Percentiles rank a stretch among this genome's conserved stretches.
Evolutionary conservation across 129 eudicot species (phyloP).

Genomic region (Artemisia annua): DNA sequence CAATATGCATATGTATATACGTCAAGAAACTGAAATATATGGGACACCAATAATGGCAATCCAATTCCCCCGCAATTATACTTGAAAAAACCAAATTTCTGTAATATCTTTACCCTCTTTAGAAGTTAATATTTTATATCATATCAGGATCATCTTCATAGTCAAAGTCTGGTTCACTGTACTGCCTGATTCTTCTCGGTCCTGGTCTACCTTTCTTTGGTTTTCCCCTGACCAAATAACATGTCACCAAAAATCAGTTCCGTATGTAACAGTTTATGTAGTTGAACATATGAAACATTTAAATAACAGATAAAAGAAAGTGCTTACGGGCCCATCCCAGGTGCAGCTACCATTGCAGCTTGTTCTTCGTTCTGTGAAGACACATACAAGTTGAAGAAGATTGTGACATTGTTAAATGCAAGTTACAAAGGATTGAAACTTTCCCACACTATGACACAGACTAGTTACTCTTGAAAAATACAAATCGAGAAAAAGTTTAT

Average conservation of each 20-base stretch:
- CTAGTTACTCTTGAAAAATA: neutral
- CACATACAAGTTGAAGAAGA: neutral
- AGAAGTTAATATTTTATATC: constrained; percentile 8
- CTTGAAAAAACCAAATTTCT: constrained; percentile 19
- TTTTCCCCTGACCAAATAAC: constrained; percentile 65
- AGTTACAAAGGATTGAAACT: neutral
- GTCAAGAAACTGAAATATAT: constrained; percentile 18
- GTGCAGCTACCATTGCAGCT: constrained; percentile 66
- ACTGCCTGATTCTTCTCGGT: constrained; percentile 72
- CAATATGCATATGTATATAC: constrained; percentile 22
- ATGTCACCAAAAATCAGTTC: neutral
- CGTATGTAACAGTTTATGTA: neutral
- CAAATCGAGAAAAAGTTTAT: neutral
- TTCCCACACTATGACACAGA: neutral
- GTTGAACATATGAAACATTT: neutral
- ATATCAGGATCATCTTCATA: constrained; percentile 90
- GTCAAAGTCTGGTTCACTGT: constrained; percentile 85
- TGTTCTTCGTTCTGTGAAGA: constrained; percentile 67
- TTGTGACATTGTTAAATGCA: neutral
- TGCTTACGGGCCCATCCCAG: constrained; percentile 76
- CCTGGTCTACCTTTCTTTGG: constrained; percentile 87
- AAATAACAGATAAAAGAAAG: neutral
- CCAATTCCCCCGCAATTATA: constrained; percentile 15
- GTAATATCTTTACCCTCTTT: constrained; percentile 16
- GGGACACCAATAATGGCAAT: constrained; percentile 4